Base-by-base conservation (phyloP, 2,329 filamentous ascomycete species). In the Fusarium gaditjirri region DNA sequence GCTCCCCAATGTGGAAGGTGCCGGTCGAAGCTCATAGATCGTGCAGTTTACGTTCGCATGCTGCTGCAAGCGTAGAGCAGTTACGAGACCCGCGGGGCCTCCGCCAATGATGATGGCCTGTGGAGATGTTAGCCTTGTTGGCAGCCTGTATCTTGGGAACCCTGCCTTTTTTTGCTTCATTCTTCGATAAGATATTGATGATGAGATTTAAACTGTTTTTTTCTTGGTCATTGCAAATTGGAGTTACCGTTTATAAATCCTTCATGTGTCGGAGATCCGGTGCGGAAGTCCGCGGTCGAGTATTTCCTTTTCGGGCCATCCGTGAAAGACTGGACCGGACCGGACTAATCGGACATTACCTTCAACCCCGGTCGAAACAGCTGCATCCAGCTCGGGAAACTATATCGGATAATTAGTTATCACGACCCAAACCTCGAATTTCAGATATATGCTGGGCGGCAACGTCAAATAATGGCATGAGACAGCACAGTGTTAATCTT, bases 41-140 rank as follows among this genome's bases (percentile, higher is more conserved):
- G 25, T 27, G 14, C 56, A 59, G 8, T n/a, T 4, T 10, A 59
- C 11, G 11, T n/a, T 33, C 23, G 5, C 17, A 6, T 27, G 25
- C 16, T 59, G 56, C 14, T 54, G 46, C 10, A 59, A 8, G 3
- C 46, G 35, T 27, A 59, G 36, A 33, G 56, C 46, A 11, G 56
- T 33, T 25, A 6, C n/a, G 6, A 59, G 46, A 13, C 56, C 46
- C 7, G 35, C 46, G 13, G 56, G 56, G 12, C 56, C 56, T 39
- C 35, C 56, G n/a, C 56, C 56, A 2, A 54, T 54, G 9, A 59
- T 59, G 27, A 59, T 59, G 14, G 56, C 56, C 56, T 59, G 8
- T 8, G 8, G 6, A 33, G 35, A 54, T 6, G 35, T 59, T 33
- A 54, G 27, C 23, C 3, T 10, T 16, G 19, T 11, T 31, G 10